Evolutionary conservation across 208 protist genomes (phyloP).

Genomic region (Phytomonas serpens): DNA sequence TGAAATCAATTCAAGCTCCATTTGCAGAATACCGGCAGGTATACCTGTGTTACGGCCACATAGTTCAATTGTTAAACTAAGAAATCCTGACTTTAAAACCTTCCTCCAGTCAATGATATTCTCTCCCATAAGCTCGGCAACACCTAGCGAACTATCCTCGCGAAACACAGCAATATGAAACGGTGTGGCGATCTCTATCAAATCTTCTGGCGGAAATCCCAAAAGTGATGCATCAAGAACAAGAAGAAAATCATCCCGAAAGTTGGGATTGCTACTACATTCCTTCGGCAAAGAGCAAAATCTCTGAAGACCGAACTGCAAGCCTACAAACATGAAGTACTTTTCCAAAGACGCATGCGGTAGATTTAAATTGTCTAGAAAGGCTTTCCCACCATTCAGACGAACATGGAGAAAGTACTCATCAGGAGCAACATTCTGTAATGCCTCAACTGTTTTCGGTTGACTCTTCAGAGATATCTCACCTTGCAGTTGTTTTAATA

Average conservation of each 20-base stretch:
- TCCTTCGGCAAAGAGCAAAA: conserved; percentile 41
- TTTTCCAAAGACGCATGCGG: conserved; percentile 16
- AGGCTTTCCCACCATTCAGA: conserved; percentile 76
- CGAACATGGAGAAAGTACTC: conserved; percentile 77
- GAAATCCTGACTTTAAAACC: conserved; percentile 77
- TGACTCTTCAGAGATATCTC: conserved; percentile 12
- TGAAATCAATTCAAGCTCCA: conserved; percentile 81
- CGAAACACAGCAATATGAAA: conserved; percentile 82
- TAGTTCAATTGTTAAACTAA: conserved; percentile 87
- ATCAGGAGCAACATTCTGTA: conserved; percentile 18
- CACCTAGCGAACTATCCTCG: conserved; percentile 43
- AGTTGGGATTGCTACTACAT: conserved; percentile 51
- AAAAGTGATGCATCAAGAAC: conserved; percentile 67
- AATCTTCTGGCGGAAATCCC: conserved; percentile 38
- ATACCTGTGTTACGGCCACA: conserved; percentile 78
- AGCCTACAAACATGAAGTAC: conserved; percentile 46
- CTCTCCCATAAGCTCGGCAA: conserved; percentile 73
- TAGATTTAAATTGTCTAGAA: conserved; percentile 88
- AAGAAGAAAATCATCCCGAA: conserved; percentile 89
- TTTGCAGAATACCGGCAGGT: conserved; percentile 86
- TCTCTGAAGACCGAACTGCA: conserved; percentile 87
- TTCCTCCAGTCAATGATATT: conserved; percentile 90
- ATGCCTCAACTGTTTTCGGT: neutral
- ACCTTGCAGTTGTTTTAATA: conserved; percentile 41
- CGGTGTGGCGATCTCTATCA: conserved; percentile 75